Evolutionary conservation across 495 filamentous ascomycete species (phyloP).

Genomic region (Talaromyces adpressus): DNA sequence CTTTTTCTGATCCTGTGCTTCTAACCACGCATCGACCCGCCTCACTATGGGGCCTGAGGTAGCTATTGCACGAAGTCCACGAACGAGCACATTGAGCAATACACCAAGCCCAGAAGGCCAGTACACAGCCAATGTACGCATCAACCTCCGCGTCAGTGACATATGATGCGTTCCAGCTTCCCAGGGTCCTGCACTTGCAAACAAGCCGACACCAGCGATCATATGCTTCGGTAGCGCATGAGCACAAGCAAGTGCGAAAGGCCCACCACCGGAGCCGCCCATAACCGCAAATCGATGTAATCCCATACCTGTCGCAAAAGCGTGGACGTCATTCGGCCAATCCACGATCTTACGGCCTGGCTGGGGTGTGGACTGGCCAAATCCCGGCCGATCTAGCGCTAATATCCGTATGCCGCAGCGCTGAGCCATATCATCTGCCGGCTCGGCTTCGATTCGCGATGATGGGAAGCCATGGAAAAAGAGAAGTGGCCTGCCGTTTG

Average conservation of each 20-base stretch:
- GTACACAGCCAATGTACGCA: slow-evolving; percentile 3
- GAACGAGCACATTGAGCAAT: slow-evolving; percentile 5
- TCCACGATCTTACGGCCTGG: slow-evolving; percentile 27
- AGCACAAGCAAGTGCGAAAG: slow-evolving; percentile 41
- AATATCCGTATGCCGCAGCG: slow-evolving; percentile 29
- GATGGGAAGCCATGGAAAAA: slow-evolving; percentile 40
- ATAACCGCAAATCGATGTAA: slow-evolving; percentile 31
- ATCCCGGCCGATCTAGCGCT: slow-evolving; percentile 35
- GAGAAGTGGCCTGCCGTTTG: slow-evolving; percentile 21
- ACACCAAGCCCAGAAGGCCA: slow-evolving; percentile 4
- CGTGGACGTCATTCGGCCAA: slow-evolving; percentile 32
- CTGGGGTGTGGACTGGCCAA: slow-evolving; percentile 34
- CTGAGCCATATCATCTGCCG: slow-evolving; percentile 17
- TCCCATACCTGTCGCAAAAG: slow-evolving; percentile 26
- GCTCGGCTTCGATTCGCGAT: slow-evolving; percentile 33
- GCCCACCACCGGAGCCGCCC: slow-evolving; percentile 39
- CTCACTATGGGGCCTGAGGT: slow-evolving; percentile 5
- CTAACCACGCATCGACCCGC: slow-evolving; percentile 13
- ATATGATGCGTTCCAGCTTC: slow-evolving; percentile 18
- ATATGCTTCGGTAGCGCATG: slow-evolving; percentile 21
- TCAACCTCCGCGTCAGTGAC: slow-evolving; percentile 1
- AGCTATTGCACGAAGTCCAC: slow-evolving; percentile 7
- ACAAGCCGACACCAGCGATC: slow-evolving; percentile 25
- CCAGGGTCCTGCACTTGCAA: slow-evolving; percentile 27
- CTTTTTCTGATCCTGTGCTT: slow-evolving; percentile 6